Evolutionary conservation across 192 early-diverging fungal genomes (phyloP).

Genomic region (Chytriomyces sp.): DNA sequence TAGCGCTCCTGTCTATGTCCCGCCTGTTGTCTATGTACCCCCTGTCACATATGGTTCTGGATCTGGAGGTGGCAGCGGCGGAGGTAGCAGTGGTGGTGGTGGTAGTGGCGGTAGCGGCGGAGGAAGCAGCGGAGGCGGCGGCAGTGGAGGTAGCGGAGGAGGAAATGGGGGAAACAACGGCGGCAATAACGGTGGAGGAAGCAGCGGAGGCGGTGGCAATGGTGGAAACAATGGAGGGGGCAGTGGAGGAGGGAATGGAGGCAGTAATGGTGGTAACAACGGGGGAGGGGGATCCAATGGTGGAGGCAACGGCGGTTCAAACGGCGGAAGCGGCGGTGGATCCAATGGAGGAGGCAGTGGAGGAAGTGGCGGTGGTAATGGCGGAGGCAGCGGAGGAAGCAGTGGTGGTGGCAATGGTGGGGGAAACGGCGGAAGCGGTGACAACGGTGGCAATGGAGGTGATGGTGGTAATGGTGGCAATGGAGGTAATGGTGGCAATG

Average conservation of each 20-base stretch:
- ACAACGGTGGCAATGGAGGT: slow-evolving; percentile 9
- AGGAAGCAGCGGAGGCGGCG: not conserved
- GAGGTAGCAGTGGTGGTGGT: not conserved
- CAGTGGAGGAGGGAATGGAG: not conserved
- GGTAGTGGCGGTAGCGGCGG: not conserved
- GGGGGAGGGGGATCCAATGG: not conserved
- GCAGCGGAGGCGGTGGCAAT: not conserved
- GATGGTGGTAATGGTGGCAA: not conserved
- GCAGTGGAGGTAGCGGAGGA: not conserved
- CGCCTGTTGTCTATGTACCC: no score
- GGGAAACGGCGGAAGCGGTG: not conserved
- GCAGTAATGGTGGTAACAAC: not conserved
- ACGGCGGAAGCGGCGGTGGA: not conserved
- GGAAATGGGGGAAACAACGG: not conserved
- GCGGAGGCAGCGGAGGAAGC: not conserved
- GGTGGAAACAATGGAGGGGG: not conserved
- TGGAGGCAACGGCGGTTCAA: not conserved
- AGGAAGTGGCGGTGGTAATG: not conserved
- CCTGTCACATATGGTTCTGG: not conserved
- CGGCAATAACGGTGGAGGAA: not conserved
- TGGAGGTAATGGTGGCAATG: not conserved
- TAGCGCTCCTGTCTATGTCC: no score
- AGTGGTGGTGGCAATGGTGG: not conserved
- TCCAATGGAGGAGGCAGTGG: not conserved
- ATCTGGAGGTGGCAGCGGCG: not conserved